Conservation (phyloP, 345 rosid genomes). For the Erysimum cheiranthoides region DNA sequence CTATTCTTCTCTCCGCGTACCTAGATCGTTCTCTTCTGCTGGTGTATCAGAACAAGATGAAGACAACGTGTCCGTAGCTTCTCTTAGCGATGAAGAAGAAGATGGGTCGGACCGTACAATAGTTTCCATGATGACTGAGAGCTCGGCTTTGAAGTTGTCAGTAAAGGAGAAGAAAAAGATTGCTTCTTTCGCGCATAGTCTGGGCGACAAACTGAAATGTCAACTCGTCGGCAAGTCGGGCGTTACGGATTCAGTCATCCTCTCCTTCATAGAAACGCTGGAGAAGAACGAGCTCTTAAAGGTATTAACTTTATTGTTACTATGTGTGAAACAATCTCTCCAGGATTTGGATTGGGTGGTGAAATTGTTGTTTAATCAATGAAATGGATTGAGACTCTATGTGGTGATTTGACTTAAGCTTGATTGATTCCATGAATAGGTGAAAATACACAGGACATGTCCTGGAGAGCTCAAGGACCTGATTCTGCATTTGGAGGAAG, state of each 20-base stretch:
- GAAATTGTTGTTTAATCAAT: not conserved
- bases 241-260: conserved; percentile 62
- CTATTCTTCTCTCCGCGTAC: conserved; percentile 17
- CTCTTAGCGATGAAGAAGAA: not conserved
- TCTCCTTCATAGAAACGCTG: conserved; percentile 68
- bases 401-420: not conserved
- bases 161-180: conserved; percentile 15
- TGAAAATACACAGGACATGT: conserved; percentile 73
- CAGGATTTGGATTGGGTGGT: not conserved
- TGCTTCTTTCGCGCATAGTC: conserved; percentile 64
- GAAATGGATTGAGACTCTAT: not conserved
- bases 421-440: conserved; percentile 44
- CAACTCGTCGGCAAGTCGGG: conserved; percentile 83
- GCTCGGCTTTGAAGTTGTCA: not conserved
- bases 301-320: conserved; percentile 48
- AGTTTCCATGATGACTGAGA: not conserved
- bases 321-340: not conserved
- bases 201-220: conserved; percentile 77
- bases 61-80: not conserved
- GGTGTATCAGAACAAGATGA: not conserved
- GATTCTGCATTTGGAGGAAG: conserved; percentile 63
- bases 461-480: conserved; percentile 80
- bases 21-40: conserved; percentile 20
- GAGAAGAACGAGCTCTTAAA: conserved; percentile 83
- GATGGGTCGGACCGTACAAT: not conserved